A percentile compares a stretch with the other conserved stretches of the same genome.
These are phyloP conservation scores for Kuraishia molischiana DNA, from an alignment of 805 yeast species.

Conservation along the genomic window DNA sequence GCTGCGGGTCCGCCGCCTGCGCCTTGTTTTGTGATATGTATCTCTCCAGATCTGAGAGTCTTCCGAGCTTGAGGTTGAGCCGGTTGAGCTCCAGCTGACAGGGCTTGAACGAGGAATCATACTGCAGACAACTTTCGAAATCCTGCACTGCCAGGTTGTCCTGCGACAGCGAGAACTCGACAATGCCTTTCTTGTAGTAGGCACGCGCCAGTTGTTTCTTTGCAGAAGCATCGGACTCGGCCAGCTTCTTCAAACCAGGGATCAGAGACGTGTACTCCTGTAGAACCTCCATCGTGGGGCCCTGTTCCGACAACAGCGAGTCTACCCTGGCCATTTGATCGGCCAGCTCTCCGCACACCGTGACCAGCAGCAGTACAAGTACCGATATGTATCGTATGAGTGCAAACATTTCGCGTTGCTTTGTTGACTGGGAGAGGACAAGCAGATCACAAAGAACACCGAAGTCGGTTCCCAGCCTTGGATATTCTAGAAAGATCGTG, in stretches of 20 bases:
- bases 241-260: not conserved
- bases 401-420: no score
- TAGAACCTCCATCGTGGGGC: conserved; percentile 1
- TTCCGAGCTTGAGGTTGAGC: conserved; percentile 43
- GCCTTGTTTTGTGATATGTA: not conserved
- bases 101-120: conserved; percentile 27
- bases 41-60: conserved; percentile 24
- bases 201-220: conserved; percentile 26
- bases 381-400: not conserved
- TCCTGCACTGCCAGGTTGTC: conserved; percentile 43
- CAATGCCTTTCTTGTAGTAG: conserved; percentile 50
- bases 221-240: not conserved
- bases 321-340: not conserved
- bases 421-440: no score
- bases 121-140: conserved; percentile 35
- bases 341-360: not conserved
- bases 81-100: conserved; percentile 42
- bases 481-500: no score
- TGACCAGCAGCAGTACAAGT: not conserved
- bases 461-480: no score
- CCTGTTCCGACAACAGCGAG: not conserved
- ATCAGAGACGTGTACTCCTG: conserved; percentile 1
- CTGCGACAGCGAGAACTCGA: conserved; percentile 47
- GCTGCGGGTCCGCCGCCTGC: conserved; percentile 3
- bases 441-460: no score